Evolutionary conservation across 345 rosid genomes (phyloP), one percentile per base, ranked within the genome.

Genomic region (Pistacia integerrima): DNA sequence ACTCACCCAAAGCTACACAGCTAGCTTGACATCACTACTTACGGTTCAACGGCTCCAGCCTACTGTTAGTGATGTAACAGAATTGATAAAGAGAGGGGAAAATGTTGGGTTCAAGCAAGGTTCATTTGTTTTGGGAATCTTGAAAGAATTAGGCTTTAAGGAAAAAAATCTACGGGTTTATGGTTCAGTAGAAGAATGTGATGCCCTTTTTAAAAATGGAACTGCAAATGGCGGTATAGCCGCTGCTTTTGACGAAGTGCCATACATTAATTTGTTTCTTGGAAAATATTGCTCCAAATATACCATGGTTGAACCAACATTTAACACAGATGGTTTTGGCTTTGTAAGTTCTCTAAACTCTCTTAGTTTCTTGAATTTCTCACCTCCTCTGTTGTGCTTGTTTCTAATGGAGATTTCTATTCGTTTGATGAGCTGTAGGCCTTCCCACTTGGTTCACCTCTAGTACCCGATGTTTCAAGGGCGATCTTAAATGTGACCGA

Each of bases 1-100:
- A 30, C 74, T 93, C 10, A 89, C 86, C 0, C 93, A 90, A 57
- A 88, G 93, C n/a, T 93, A 93, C 80, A 86, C 98, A 0, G 98
- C 97, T 11, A 90, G 85, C 64, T 87, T 93, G 11, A 77, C 93
- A 0, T 89, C 96, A 5, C 83, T 87, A 12, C 66, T 92, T 3
- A 89, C 93, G 1, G 84, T 90, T 4, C 87, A 90, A 4, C 82
- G 84, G 28, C 77, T 90, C 0, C 6, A 82, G 44, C 98, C 98
- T 1, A 78, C 87, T 1, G 78, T 78, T 9, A 84, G 84, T 0
- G 86, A 86, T 46, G 80, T 88, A 30, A 33, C 69, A 0, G 81
- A 79, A 58, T 87, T 91, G 56, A 61, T 86, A 1, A 82, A 25
- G 58, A 83, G 18, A 35, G 81, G 82, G 49, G 85, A 81, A 1